These are phyloP conservation scores for Leishmania braziliensis DNA, from an alignment of 208 protist genomes.

Conservation along the genomic window DNA sequence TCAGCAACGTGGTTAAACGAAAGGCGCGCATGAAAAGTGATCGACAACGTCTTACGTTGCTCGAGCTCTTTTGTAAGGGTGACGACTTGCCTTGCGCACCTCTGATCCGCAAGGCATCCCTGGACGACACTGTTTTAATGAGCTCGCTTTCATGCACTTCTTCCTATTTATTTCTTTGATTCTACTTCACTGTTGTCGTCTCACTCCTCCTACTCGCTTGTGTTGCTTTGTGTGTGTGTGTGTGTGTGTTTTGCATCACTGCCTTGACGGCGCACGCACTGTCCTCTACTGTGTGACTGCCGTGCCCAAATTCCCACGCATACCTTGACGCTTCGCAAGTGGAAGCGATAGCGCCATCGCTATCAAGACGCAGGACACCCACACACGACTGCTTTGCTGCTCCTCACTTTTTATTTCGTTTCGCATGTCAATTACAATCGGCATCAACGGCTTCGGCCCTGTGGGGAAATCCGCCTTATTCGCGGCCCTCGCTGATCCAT, in stretches of 20 bases:
- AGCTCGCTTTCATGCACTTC: not conserved
- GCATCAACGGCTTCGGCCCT: constrained; percentile 97
- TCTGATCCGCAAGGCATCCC: not conserved
- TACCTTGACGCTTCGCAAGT: not conserved
- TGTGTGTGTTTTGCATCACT: not conserved
- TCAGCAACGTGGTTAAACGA: not conserved
- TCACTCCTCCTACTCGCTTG: not conserved
- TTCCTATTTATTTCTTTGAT: not conserved
- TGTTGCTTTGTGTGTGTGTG: not conserved
- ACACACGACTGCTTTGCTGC: not conserved
- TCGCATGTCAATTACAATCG: constrained; percentile 21
- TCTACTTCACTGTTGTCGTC: not conserved
- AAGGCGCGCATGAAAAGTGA: not conserved
- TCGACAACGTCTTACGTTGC: not conserved
- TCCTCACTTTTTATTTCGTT: not conserved
- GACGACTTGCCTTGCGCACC: not conserved
- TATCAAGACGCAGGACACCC: not conserved
- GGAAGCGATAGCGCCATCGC: not conserved
- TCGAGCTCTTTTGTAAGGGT: not conserved
- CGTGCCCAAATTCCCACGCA: not conserved
- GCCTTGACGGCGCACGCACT: not conserved
- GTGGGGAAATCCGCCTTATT: constrained; percentile 94
- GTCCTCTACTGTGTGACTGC: not conserved
- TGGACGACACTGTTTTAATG: not conserved
- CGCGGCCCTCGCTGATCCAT: constrained; percentile 66